phyloP scores from a whole-genome alignment of 768 basidiomycete species.

The Leccinellum luteum region DNA sequence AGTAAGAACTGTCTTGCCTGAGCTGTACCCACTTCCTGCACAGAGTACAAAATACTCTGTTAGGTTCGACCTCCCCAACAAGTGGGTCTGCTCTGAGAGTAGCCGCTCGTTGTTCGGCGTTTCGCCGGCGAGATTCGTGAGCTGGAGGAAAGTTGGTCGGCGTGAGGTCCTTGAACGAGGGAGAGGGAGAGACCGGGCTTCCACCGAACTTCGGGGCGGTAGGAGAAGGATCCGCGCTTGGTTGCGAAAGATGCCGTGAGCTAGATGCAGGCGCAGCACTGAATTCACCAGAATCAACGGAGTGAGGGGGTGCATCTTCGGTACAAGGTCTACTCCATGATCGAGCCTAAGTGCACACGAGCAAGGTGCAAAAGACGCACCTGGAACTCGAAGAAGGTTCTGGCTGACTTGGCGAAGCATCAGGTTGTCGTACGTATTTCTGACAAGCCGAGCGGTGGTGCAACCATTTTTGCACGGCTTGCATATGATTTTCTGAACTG shows the following conservation, averaged over 20 bases:
- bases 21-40: conserved; percentile 85
- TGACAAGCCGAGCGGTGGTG: conserved; percentile 59
- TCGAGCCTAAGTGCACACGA: background rate
- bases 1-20: conserved; percentile 73
- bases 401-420: conserved; percentile 8
- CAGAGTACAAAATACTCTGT: conserved; percentile 68
- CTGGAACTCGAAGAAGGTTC: conserved; percentile 26
- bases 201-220: conserved; percentile 13
- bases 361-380: conserved; percentile 13
- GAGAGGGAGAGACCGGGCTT: conserved; percentile 29
- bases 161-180: conserved; percentile 57
- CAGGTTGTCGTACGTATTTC: conserved; percentile 25
- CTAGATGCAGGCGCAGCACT: conserved; percentile 23
- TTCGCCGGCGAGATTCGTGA: conserved; percentile 67
- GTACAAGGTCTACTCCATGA: conserved; percentile 4
- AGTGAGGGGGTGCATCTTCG: conserved; percentile 30
- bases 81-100: conserved; percentile 64
- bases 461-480: conserved; percentile 64
- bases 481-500: conserved; percentile 55
- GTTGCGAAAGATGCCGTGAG: conserved; percentile 16
- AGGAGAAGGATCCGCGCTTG: conserved; percentile 6
- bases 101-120: conserved; percentile 77
- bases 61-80: conserved; percentile 69
- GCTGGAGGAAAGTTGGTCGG: conserved; percentile 54
- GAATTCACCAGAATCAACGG: conserved; percentile 26